Conservation (phyloP, 2,329 filamentous ascomycete genomes). For the Graphium sp. region DNA sequence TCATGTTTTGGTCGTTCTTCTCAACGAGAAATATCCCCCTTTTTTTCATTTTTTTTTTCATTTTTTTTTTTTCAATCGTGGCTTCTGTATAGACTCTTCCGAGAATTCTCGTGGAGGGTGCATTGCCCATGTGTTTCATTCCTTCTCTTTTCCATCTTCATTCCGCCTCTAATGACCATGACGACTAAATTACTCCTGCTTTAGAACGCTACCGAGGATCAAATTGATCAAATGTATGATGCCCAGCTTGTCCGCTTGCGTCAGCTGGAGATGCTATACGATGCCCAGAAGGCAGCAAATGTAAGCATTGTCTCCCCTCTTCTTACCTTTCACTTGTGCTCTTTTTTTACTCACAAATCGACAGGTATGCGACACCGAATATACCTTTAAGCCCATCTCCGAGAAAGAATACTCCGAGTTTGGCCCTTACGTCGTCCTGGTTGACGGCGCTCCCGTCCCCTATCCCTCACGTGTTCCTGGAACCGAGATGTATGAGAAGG, state of each 20-base stretch:
- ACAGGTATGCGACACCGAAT: slow-evolving; percentile 24
- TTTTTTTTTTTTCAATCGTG: background rate
- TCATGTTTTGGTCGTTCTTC: no score
- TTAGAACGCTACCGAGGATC: slow-evolving; percentile 19
- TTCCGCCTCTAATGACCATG: slow-evolving; percentile 1
- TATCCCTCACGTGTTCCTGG: slow-evolving; percentile 24
- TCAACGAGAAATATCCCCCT: no score
- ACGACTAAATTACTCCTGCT: slow-evolving; percentile 1
- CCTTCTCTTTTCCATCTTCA: background rate
- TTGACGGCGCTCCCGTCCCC: slow-evolving; percentile 22
- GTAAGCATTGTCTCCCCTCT: slow-evolving; percentile 19
- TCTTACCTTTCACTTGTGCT: slow-evolving; percentile 9
- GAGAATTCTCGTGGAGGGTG: no score
- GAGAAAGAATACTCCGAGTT: slow-evolving; percentile 26
- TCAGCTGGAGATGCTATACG: slow-evolving; percentile 23
- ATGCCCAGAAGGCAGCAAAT: slow-evolving; percentile 27
- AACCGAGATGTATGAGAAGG: slow-evolving; percentile 22
- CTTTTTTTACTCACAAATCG: slow-evolving; percentile 6
- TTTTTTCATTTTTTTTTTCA: background rate
- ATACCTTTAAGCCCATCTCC: slow-evolving; percentile 25
- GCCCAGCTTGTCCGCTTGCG: slow-evolving; percentile 27
- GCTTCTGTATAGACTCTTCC: background rate
- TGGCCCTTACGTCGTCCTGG: slow-evolving; percentile 20
- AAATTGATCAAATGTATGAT: slow-evolving; percentile 23
- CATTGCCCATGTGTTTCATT: background rate